These are phyloP conservation scores for Colletotrichum sp. DNA, from an alignment of 2,329 filamentous ascomycete genomes.

Conservation along the genomic window DNA sequence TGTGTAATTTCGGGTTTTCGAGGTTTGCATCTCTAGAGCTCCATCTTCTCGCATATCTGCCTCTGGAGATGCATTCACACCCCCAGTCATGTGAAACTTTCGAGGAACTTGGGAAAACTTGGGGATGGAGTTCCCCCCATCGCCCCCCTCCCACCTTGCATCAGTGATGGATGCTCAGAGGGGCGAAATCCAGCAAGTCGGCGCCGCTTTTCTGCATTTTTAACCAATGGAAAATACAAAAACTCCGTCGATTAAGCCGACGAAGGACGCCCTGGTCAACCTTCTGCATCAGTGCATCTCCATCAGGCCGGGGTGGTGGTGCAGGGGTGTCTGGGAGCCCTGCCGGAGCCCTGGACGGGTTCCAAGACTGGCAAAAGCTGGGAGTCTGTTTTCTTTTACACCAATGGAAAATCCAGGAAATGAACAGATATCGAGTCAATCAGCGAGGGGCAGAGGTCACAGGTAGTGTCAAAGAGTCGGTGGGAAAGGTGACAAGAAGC, in stretches of 20 bases:
- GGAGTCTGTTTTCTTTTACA: neutral
- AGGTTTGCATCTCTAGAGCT: neutral
- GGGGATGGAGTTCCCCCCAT: neutral
- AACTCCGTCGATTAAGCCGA: conserved; percentile 23
- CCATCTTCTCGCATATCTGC: neutral
- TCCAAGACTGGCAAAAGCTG: neutral
- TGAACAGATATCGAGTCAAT: conserved; percentile 8
- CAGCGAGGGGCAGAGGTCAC: neutral
- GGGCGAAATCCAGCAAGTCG: conserved; percentile 11
- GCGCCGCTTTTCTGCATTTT: conserved; percentile 29
- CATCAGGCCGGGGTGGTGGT: neutral
- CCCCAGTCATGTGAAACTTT: neutral
- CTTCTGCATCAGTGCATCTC: conserved; percentile 6
- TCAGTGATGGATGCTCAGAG: conserved; percentile 5
- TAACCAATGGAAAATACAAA: conserved; percentile 37
- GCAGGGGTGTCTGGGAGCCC: neutral
- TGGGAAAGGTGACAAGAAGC: neutral
- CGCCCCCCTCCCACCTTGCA: neutral
- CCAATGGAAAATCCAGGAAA: conserved; percentile 9
- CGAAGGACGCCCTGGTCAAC: neutral
- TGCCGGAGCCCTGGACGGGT: neutral
- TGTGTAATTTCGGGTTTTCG: neutral
- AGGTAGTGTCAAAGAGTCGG: neutral
- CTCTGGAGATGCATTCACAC: neutral
- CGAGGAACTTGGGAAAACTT: neutral